Evolutionary conservation across 352 stramenopile genomes (phyloP).

Genomic region (Phytophthora colocasiae): DNA sequence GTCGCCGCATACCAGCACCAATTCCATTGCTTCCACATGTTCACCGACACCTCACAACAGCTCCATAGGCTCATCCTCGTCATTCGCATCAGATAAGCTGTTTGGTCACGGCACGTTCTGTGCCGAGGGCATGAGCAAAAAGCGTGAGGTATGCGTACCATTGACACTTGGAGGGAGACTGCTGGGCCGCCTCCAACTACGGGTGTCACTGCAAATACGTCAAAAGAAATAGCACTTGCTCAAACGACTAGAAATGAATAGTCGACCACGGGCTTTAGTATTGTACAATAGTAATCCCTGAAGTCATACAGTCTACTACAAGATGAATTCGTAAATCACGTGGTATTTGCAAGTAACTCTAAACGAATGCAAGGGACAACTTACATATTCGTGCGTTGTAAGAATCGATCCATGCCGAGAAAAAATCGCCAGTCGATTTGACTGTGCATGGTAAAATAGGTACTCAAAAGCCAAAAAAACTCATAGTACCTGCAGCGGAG

Average conservation of each 20-base stretch:
- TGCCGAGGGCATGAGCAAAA: slow-evolving; percentile 54
- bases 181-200: slow-evolving; percentile 63
- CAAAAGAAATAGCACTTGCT: slow-evolving; percentile 31
- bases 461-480: too few species aligned
- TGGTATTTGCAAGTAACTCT: too few species aligned
- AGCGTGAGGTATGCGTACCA: slow-evolving; percentile 61
- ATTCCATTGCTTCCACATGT: slow-evolving; percentile 38
- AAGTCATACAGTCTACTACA: background rate
- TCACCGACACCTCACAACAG: slow-evolving; percentile 38
- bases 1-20: slow-evolving; percentile 33
- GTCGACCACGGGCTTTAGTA: slow-evolving; percentile 1
- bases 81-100: slow-evolving; percentile 47
- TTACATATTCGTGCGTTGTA: too few species aligned
- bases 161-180: slow-evolving; percentile 72
- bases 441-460: too few species aligned
- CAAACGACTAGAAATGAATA: slow-evolving; percentile 13
- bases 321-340: too few species aligned
- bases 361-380: too few species aligned
- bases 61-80: slow-evolving; percentile 30
- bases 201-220: slow-evolving; percentile 61
- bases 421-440: too few species aligned
- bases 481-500: too few species aligned
- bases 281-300: slow-evolving; percentile 10
- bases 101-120: slow-evolving; percentile 78
- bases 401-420: too few species aligned